phyloP scores from a whole-genome alignment of 345 rosid species.

The Rhizophora mangle region DNA sequence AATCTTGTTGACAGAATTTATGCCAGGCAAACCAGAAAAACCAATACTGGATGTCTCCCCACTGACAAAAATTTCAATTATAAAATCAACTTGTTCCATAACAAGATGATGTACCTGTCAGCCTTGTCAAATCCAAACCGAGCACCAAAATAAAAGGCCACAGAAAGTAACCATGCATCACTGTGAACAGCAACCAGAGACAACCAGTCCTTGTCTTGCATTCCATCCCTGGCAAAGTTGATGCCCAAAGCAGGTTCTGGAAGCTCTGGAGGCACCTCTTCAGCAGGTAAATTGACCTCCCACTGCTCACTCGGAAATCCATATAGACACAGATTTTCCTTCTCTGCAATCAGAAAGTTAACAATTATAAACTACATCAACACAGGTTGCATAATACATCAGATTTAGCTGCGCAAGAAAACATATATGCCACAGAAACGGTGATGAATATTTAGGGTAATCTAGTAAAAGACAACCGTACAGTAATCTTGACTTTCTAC shows the following conservation, averaged over 20 bases:
- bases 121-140: slow-evolving; percentile 32
- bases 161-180: slow-evolving; percentile 27
- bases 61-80: neutral
- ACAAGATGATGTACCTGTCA: slow-evolving; percentile 12
- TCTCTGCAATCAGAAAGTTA: slow-evolving; percentile 15
- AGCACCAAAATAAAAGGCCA: slow-evolving; percentile 28
- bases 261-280: slow-evolving; percentile 33
- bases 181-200: slow-evolving; percentile 28
- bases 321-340: slow-evolving; percentile 25
- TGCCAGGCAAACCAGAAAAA: neutral
- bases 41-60: neutral
- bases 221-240: slow-evolving; percentile 29
- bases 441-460: too few relatives aligned
- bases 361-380: neutral
- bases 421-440: too few relatives aligned
- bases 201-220: slow-evolving; percentile 31
- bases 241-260: slow-evolving; percentile 30
- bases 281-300: slow-evolving; percentile 30
- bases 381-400: too few relatives aligned
- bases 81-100: neutral
- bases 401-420: too few relatives aligned
- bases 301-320: slow-evolving; percentile 30
- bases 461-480: too few relatives aligned
- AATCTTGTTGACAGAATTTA: too few relatives aligned
- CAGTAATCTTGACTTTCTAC: too few relatives aligned